Conservation (phyloP, 768 basidiomycete species). For the Mycena rebaudengoi region DNA sequence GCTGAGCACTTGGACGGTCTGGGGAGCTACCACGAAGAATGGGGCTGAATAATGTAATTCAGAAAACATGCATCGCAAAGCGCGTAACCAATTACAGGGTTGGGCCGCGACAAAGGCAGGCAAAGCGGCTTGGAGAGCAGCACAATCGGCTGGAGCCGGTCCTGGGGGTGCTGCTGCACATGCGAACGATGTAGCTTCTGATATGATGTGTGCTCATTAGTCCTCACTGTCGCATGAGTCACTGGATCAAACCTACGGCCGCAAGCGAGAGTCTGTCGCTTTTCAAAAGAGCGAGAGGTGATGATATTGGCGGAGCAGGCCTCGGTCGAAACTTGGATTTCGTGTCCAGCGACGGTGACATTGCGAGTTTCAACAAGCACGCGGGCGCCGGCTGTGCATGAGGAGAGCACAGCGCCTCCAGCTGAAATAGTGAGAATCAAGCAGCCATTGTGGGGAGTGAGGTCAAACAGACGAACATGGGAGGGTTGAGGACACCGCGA, state of each 20-base stretch:
- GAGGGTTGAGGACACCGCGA: neutral
- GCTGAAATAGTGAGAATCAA: neutral
- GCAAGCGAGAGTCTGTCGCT: neutral
- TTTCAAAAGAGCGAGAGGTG: neutral
- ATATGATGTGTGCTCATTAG: neutral
- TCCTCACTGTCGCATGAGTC: neutral
- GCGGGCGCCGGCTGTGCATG: neutral
- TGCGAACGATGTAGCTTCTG: neutral
- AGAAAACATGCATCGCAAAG: neutral
- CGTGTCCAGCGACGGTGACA: conserved; percentile 11
- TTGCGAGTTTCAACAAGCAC: conserved; percentile 17
- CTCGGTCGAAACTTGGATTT: conserved; percentile 9
- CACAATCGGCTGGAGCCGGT: neutral
- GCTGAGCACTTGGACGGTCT: too few relatives aligned
- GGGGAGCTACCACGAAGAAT: conserved; percentile 6
- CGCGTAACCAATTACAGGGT: neutral
- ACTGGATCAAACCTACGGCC: neutral
- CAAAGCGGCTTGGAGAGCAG: neutral
- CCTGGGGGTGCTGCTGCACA: neutral
- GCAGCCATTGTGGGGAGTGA: neutral
- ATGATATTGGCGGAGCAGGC: conserved; percentile 9
- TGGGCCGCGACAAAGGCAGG: neutral
- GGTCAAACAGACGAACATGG: neutral
- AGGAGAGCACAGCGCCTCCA: neutral
- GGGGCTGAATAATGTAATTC: neutral